phyloP scores from a whole-genome alignment of 768 basidiomycete genomes.

The Austroboletus festivus region DNA sequence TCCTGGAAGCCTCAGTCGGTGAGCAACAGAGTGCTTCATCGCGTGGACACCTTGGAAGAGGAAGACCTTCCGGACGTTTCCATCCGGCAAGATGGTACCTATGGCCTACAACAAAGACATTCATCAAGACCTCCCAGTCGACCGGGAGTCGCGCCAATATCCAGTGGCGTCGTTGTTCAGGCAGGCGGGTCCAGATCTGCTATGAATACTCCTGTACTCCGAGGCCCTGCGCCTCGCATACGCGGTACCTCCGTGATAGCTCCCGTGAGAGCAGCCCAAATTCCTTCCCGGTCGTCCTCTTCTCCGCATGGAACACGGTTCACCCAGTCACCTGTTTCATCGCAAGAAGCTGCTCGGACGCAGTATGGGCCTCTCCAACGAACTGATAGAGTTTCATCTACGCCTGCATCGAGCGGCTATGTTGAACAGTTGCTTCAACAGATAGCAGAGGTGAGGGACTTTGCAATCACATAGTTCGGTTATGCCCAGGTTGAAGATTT shows the following conservation, averaged over 20 bases:
- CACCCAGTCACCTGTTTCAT: constrained; percentile 13
- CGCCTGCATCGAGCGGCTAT: not conserved
- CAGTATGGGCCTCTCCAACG: constrained; percentile 13
- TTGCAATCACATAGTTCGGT: constrained; percentile 3
- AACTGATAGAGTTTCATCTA: constrained; percentile 4
- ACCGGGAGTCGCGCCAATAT: too few relatives aligned
- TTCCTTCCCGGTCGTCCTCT: constrained; percentile 13
- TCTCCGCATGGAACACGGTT: constrained; percentile 12
- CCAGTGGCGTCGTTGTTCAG: constrained; percentile 7
- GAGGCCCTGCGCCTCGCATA: constrained; percentile 10
- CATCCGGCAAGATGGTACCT: constrained; percentile 55
- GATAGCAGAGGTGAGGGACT: constrained; percentile 46
- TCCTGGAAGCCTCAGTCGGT: constrained; percentile 43
- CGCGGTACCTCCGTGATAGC: constrained; percentile 12
- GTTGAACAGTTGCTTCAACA: constrained; percentile 30
- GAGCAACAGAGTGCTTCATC: constrained; percentile 16
- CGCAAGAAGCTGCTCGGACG: constrained; percentile 18
- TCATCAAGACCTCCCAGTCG: constrained; percentile 12
- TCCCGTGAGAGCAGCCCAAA: constrained; percentile 5
- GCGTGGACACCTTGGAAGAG: constrained; percentile 33
- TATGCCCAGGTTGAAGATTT: constrained; percentile 8
- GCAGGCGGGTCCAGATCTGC: constrained; percentile 6
- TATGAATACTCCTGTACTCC: constrained; percentile 10
- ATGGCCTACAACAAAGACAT: constrained; percentile 37
- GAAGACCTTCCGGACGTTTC: constrained; percentile 65